These are phyloP conservation scores for Candida insectalens DNA, from an alignment of 805 yeast genomes.

Conservation along the genomic window DNA sequence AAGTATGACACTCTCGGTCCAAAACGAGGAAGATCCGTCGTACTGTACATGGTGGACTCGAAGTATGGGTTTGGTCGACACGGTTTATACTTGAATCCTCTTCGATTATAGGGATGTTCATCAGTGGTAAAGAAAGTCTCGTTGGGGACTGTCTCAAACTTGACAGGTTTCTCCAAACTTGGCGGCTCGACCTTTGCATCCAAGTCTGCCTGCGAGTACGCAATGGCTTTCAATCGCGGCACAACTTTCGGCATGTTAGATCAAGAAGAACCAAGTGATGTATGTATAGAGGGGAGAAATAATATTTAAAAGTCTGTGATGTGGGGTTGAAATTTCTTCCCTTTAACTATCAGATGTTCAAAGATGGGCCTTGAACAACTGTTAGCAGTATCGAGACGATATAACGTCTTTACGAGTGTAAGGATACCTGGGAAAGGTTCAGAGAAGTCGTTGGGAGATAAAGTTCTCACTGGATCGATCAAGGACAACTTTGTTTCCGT, in stretches of 20 bases:
- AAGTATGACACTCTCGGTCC: constrained; percentile 47
- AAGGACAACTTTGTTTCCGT: constrained; percentile 78
- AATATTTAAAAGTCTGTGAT: neutral
- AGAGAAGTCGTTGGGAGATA: neutral
- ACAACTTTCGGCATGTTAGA: constrained; percentile 6
- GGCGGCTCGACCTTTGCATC: constrained; percentile 14
- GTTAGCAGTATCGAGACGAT: constrained; percentile 9
- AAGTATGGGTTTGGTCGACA: constrained; percentile 65
- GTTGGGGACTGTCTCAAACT: constrained; percentile 3
- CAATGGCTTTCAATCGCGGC: constrained; percentile 26
- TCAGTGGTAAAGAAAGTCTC: constrained; percentile 38
- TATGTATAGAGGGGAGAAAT: neutral
- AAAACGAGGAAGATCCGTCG: constrained; percentile 68
- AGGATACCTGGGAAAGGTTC: constrained; percentile 9
- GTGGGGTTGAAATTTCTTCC: too few species aligned
- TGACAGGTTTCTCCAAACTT: constrained; percentile 9
- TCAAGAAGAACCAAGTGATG: neutral
- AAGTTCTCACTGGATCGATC: constrained; percentile 30
- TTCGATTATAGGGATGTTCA: constrained; percentile 71
- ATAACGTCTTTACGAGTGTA: constrained; percentile 32
- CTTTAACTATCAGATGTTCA: too few species aligned
- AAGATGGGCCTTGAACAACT: too few species aligned
- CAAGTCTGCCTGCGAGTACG: constrained; percentile 22
- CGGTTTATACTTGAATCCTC: constrained; percentile 75
- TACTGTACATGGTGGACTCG: constrained; percentile 48